phyloP scores from a whole-genome alignment of 2,329 filamentous ascomycete genomes.

The Cadophora gregata region DNA sequence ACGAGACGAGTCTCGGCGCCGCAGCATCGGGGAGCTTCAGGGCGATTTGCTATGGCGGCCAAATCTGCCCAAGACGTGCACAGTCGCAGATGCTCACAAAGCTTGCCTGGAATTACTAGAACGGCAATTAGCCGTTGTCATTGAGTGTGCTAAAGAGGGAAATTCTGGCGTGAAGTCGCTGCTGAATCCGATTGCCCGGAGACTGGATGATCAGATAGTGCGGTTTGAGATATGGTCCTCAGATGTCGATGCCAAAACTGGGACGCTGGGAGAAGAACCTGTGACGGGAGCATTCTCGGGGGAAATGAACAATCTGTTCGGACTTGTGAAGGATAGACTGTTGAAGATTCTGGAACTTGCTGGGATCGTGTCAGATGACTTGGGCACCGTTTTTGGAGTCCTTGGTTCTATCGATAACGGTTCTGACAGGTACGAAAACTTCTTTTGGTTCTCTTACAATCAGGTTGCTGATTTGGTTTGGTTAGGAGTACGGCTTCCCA shows the following conservation, averaged over 20 bases:
- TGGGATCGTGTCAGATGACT: constrained; percentile 15
- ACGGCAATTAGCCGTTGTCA: constrained; percentile 7
- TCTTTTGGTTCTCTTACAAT: neutral
- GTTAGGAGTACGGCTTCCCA: constrained; percentile 8
- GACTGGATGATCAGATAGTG: constrained; percentile 8
- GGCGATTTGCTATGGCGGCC: constrained; percentile 10
- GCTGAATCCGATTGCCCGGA: constrained; percentile 6
- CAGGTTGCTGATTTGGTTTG: neutral
- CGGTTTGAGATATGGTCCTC: constrained; percentile 10
- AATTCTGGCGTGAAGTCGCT: constrained; percentile 1
- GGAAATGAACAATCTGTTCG: constrained; percentile 10
- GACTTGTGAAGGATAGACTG: constrained; percentile 7
- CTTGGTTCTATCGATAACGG: constrained; percentile 10
- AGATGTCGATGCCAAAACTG: constrained; percentile 12
- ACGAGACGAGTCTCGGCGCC: constrained; percentile 12
- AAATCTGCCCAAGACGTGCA: constrained; percentile 11
- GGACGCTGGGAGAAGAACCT: constrained; percentile 6
- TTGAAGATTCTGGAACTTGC: constrained; percentile 11
- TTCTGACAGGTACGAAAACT: constrained; percentile 6
- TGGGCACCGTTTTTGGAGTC: constrained; percentile 9
- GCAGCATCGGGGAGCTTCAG: constrained; percentile 13
- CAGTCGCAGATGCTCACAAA: constrained; percentile 13
- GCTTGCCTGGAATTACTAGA: constrained; percentile 10
- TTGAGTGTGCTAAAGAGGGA: constrained; percentile 11
- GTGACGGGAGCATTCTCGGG: constrained; percentile 7